phyloP scores from a whole-genome alignment of 2,329 filamentous ascomycete species.

The Calcarisporium arbuscula region DNA sequence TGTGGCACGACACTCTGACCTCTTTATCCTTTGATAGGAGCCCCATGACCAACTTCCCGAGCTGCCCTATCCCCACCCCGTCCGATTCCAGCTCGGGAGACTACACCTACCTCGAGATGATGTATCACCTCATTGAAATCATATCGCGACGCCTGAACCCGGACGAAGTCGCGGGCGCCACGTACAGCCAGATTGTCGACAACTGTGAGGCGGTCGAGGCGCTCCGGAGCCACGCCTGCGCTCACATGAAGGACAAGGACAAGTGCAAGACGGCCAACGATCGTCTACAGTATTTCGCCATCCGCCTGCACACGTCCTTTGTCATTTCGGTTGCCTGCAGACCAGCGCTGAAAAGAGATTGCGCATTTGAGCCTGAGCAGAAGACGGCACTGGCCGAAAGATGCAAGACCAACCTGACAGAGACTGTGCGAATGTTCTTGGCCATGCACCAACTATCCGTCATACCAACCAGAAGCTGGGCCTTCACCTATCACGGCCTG shows the following conservation, averaged over 20 bases:
- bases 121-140: slow-evolving; percentile 58
- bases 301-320: slow-evolving; percentile 59
- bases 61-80: slow-evolving; percentile 46
- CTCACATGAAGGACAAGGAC: slow-evolving; percentile 52
- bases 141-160: slow-evolving; percentile 53
- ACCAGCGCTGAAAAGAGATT: slow-evolving; percentile 52
- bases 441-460: slow-evolving; percentile 63
- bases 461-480: slow-evolving; percentile 61
- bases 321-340: slow-evolving; percentile 60
- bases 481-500: slow-evolving; percentile 61
- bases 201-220: slow-evolving; percentile 50
- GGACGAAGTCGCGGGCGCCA: slow-evolving; percentile 41
- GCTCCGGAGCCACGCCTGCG: slow-evolving; percentile 41
- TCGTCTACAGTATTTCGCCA: slow-evolving; percentile 56
- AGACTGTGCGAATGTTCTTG: slow-evolving; percentile 62
- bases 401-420: slow-evolving; percentile 56
- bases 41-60: slow-evolving; percentile 56
- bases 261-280: slow-evolving; percentile 59
- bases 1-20: slow-evolving; percentile 61
- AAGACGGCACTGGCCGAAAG: slow-evolving; percentile 49
- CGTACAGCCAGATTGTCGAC: slow-evolving; percentile 49
- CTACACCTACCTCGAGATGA: slow-evolving; percentile 55
- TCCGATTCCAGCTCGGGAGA: slow-evolving; percentile 37
- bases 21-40: slow-evolving; percentile 61
- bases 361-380: slow-evolving; percentile 43